A percentile compares a stretch with the other conserved stretches of the same genome.
Evolutionary conservation across 2,329 filamentous ascomycete genomes (phyloP).

Genomic region (Neonectria magnoliae): DNA sequence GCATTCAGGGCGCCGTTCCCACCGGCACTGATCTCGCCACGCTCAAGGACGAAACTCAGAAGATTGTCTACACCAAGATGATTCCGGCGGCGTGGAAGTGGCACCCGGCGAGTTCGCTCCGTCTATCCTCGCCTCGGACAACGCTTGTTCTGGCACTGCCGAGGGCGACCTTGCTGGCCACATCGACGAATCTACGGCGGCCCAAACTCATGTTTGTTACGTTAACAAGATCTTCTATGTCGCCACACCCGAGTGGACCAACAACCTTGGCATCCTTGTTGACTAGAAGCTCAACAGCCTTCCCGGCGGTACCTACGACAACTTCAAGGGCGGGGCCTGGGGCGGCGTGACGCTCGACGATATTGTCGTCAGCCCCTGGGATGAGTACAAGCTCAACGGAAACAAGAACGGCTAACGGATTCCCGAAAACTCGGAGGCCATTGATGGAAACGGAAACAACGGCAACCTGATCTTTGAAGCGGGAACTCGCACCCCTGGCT

Average conservation of each 20-base stretch:
- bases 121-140: constrained; percentile 10
- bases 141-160: neutral
- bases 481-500: constrained; percentile 3
- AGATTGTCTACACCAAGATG: constrained; percentile 16
- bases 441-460: constrained; percentile 1
- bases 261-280: neutral
- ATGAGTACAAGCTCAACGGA: constrained; percentile 11
- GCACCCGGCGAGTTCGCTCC: constrained; percentile 3
- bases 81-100: constrained; percentile 6
- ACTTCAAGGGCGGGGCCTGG: constrained; percentile 3
- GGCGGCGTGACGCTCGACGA: constrained; percentile 11
- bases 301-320: constrained; percentile 4
- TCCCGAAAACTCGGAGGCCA: neutral
- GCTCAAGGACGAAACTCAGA: neutral
- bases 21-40: constrained; percentile 4
- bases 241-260: constrained; percentile 3
- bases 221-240: constrained; percentile 13
- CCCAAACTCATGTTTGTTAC: constrained; percentile 8
- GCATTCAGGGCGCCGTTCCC: constrained; percentile 4
- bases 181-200: constrained; percentile 6
- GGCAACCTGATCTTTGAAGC: constrained; percentile 12
- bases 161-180: constrained; percentile 5
- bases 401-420: constrained; percentile 12
- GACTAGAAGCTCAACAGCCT: constrained; percentile 7
- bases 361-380: constrained; percentile 14